Base-by-base conservation (phyloP, 192 early-diverging fungal species). In the Pilaira anomala region DNA sequence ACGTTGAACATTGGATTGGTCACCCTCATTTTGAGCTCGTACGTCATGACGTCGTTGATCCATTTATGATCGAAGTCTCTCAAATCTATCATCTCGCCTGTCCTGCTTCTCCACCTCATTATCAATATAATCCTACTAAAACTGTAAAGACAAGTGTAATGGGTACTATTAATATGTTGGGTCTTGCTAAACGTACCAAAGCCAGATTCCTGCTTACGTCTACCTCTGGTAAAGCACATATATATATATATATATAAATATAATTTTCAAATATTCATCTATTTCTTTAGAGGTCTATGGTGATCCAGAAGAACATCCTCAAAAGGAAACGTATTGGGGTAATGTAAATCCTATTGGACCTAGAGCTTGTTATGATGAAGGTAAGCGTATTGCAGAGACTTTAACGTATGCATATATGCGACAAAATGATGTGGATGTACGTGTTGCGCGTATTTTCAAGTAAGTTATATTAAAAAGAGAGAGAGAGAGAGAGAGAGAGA, bases 111-210 rank as follows among this genome's bases (percentile, higher is more conserved):
- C 91, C 91, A 26, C 90, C 90, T 16, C 91, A 93, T 62, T 93
- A 93, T 68, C 91, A 93, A 53, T 84, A 90, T 73, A 91, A 93
- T 53, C 90, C 91, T 7, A 88, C 90, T 65, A 91, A 91, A 62
- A 93, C 91, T 0, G 82, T 93, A 51, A 93, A 93, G 70, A 93
- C 91, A 3, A 82, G 80, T 53, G 85, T 92, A 40, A 85, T 91
- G 83, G 91, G 91, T 1, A 91, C 90, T 1, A 89, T 91, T 58
- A 93, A 93, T 75, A 93, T 93, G 91, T 68, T 93, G 28, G 89
- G 89, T 19, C 75, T 93, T 24, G 90, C 90, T 14, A 93, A 91
- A 66, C 77, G 89, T 14, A 86, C 83, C 19, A 92, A 93, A 48
- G 89, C 90, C 6, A 73, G 87, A 25, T 89, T 91, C 74, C 65